phyloP scores from a whole-genome alignment of 768 basidiomycete species.

The Lepiota venenata region DNA sequence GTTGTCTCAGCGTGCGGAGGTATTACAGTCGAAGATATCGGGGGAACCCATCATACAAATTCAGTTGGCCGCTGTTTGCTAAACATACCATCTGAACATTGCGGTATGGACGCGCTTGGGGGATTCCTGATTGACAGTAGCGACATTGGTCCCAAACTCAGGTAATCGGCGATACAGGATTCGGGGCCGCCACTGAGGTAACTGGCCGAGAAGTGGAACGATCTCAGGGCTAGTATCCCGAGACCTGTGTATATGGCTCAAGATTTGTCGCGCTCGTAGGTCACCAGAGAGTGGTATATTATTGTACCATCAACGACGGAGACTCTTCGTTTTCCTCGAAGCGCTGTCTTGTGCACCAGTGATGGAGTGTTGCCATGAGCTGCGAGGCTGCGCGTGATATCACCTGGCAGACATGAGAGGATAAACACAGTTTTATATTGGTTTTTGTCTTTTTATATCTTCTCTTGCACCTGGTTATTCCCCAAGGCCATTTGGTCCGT shows the following conservation, averaged over 20 bases:
- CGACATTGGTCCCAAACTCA: neutral
- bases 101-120: neutral
- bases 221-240: too few relatives aligned
- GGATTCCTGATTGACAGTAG: neutral
- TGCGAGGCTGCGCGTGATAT: neutral
- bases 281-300: too few relatives aligned
- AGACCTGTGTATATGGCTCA: too few relatives aligned
- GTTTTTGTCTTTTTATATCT: neutral
- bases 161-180: too few relatives aligned
- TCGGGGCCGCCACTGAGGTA: too few relatives aligned
- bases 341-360: too few relatives aligned
- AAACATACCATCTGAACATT: neutral
- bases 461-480: too few relatives aligned
- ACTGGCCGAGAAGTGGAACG: too few relatives aligned
- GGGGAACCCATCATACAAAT: slow-evolving; percentile 5
- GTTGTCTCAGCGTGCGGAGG: too few relatives aligned
- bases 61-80: neutral
- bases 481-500: neutral
- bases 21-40: slow-evolving; percentile 1
- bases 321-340: too few relatives aligned
- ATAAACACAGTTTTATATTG: neutral
- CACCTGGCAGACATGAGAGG: slow-evolving; percentile 2
- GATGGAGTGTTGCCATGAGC: neutral
- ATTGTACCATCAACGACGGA: too few relatives aligned
- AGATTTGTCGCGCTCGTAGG: too few relatives aligned